Conservation (phyloP, 2,329 filamentous ascomycete species). For the Ophiostoma quercus region DNA sequence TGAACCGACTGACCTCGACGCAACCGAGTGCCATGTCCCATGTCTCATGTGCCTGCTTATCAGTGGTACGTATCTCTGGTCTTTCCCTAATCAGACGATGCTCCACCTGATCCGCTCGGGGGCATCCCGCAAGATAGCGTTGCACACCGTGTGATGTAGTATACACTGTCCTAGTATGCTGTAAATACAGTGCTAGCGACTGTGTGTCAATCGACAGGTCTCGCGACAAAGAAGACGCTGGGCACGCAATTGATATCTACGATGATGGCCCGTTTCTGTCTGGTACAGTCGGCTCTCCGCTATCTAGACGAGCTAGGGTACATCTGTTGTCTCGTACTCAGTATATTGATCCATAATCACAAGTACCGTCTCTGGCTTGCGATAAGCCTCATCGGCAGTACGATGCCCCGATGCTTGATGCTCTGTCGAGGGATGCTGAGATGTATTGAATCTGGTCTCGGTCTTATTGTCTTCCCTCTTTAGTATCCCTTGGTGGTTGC, state of each 20-base stretch:
- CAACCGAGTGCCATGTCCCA: background rate
- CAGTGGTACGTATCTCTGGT: background rate
- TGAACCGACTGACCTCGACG: background rate
- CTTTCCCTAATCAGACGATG: background rate
- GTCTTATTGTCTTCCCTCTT: background rate
- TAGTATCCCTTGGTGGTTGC: background rate
- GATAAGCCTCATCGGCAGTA: background rate
- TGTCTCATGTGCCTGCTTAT: slow-evolving; percentile 6
- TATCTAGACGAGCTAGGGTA: background rate
- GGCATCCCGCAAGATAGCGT: background rate
- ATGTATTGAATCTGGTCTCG: background rate
- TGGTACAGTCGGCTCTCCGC: background rate
- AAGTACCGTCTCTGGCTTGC: too few relatives aligned
- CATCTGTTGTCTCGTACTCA: background rate
- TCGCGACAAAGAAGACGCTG: slow-evolving; percentile 5
- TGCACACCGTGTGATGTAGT: background rate
- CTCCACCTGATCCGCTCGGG: background rate
- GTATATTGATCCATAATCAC: too few relatives aligned
- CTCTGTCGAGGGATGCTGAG: background rate
- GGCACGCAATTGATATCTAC: background rate
- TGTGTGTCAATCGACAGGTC: background rate
- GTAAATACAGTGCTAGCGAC: background rate
- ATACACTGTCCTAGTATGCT: background rate
- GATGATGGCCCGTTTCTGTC: background rate
- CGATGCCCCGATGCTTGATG: background rate